Base-by-base conservation (phyloP, 2,329 filamentous ascomycete species). In the Fusarium odoratissimum region DNA sequence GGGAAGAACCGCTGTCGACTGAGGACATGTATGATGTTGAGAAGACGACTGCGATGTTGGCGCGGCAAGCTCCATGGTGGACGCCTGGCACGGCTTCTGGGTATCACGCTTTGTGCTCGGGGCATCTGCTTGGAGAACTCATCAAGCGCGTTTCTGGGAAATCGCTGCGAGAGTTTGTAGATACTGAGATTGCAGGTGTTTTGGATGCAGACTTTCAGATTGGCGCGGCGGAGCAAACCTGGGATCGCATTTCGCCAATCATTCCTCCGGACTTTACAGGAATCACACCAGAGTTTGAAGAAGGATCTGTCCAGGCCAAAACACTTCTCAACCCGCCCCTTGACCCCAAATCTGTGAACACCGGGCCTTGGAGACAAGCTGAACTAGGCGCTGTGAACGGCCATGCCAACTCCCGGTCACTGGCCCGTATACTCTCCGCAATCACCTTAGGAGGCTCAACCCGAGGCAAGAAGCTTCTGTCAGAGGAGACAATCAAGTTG, bases 21-120 rank as follows among this genome's bases (percentile, higher is more conserved):
- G 38, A 66, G 28, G 64, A 66, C 8, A 8, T 59, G 10, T 66
- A 66, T 13, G 38, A 66, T 21, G 9, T 28, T 16, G 21, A 65
- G 0, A 65, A 35, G 25, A 21, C 31, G 1, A 25, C 61, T 5
- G 51, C 38, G 1, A 51, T 67, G 38, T 4, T 67, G 3, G 44
- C 38, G 4, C 5, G 11, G 0, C 64, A 67, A 8, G 44, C 51
- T 5, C 61, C 64, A 0, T 67, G 64, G 64, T 67, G 64, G 64
- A n/a, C 25, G 10, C 64, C 64, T 0, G 64, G 64, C 1, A 17
- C 44, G 2, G 64, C 64, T 0, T 67, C 61, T 2, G 64, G 61
- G 0, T 66, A 66, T 1, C 51, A 66, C 1, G 61, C 51, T 10
- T 11, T 66, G 2, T 49, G n/a, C 0, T 65, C 11, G 1, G 63